Percentiles rank a stretch among this genome's conserved stretches.
Conservation (phyloP, 805 yeast species). For the Torulaspora franciscae region DNA sequence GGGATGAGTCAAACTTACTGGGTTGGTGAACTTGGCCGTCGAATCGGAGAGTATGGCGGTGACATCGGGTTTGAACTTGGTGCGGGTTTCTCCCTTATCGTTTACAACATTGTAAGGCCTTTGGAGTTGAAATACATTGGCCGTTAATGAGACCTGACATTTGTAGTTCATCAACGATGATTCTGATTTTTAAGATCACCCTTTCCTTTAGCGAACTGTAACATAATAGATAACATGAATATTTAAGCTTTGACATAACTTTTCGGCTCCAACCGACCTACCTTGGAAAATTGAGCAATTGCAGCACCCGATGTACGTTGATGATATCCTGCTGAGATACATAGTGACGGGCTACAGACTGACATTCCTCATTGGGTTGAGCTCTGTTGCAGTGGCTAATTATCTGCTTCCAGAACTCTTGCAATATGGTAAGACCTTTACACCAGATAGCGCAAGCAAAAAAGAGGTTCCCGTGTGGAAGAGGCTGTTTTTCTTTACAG, state of each 20-base stretch:
- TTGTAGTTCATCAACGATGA: not conserved
- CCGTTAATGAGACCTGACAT: slow-evolving; percentile 26
- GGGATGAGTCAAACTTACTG: slow-evolving; percentile 90
- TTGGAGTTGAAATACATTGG: slow-evolving; percentile 64
- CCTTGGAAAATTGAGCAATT: not conserved
- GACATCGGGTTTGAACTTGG: slow-evolving; percentile 86
- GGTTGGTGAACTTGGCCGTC: slow-evolving; percentile 57
- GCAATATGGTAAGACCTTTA: slow-evolving; percentile 44
- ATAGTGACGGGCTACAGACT: slow-evolving; percentile 6
- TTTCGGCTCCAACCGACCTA: not conserved
- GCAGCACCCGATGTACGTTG: not conserved
- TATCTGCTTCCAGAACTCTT: slow-evolving; percentile 35
- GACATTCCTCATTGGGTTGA: slow-evolving; percentile 20
- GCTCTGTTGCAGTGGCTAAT: slow-evolving; percentile 35
- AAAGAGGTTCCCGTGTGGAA: slow-evolving; percentile 2
- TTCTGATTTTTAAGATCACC: not conserved
- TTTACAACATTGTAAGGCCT: slow-evolving; percentile 56
- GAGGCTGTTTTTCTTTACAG: slow-evolving; percentile 37
- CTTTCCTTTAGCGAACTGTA: not conserved
- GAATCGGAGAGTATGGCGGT: slow-evolving; percentile 47
- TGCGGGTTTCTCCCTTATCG: slow-evolving; percentile 60
- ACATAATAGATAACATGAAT: not conserved
- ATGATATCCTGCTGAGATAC: not conserved
- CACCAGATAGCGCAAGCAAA: slow-evolving; percentile 6
- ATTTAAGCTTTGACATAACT: not conserved